Conservation (phyloP, 169 alveolate species). For the Plasmodium fragile region DNA sequence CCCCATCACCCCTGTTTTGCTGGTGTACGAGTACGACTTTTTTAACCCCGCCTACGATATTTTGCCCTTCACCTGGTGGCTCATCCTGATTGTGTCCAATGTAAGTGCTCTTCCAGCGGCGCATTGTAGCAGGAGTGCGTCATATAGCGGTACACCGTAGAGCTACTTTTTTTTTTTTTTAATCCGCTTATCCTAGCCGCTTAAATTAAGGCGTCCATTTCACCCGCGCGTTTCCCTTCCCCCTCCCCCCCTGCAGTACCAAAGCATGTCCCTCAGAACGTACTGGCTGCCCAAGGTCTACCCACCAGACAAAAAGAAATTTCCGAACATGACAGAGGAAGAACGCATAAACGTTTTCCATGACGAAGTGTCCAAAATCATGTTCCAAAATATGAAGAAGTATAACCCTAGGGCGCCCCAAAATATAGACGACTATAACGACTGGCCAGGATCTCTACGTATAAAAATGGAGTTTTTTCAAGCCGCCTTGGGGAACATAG, state of each 20-base stretch:
- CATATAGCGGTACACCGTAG: background rate
- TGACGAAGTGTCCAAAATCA: conserved; percentile 69
- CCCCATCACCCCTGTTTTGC: conserved; percentile 63
- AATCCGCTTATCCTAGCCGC: background rate
- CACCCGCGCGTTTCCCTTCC: background rate
- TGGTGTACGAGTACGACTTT: conserved; percentile 44
- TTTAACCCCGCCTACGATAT: conserved; percentile 58
- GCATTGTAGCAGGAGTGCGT: background rate
- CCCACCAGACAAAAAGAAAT: conserved; percentile 47
- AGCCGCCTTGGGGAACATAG: conserved; percentile 49
- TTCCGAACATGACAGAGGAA: conserved; percentile 31
- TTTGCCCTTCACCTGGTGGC: conserved; percentile 71
- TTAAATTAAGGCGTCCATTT: background rate
- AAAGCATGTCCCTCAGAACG: conserved; percentile 12
- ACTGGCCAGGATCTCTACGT: conserved; percentile 76
- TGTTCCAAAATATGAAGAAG: conserved; percentile 63
- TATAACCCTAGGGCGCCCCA: conserved; percentile 62
- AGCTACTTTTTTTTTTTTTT: background rate
- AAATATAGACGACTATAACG: conserved; percentile 65
- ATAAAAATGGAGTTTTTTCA: conserved; percentile 24
- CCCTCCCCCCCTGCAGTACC: conserved; percentile 13
- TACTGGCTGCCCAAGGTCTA: conserved; percentile 64
- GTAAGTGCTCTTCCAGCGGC: background rate
- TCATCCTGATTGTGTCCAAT: conserved; percentile 7
- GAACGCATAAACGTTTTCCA: conserved; percentile 53